A percentile compares a stretch with the other conserved stretches of the same genome.
Conservation (phyloP, 805 yeast genomes). For the Isabelozyma pseudorhagii region DNA sequence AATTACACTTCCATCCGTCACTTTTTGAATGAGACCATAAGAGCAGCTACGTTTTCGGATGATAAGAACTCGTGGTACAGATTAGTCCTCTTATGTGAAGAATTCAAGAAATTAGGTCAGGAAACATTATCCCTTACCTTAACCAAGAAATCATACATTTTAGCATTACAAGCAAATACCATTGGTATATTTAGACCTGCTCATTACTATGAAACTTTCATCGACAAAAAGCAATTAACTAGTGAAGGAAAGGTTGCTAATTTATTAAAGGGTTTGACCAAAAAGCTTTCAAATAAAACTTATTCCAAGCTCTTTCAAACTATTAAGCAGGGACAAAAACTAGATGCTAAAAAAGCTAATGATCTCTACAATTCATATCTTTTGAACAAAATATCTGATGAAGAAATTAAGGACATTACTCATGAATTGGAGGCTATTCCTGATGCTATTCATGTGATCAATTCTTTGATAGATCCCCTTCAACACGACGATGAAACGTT, state of each 20-base stretch:
- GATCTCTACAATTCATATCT: conserved; percentile 21
- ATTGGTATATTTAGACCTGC: conserved; percentile 28
- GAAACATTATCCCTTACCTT: conserved; percentile 56
- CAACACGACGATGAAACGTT: conserved; percentile 1
- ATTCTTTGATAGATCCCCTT: conserved; percentile 15
- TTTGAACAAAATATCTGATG: conserved; percentile 21
- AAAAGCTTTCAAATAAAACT: conserved; percentile 27
- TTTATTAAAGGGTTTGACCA: conserved; percentile 18
- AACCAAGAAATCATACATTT: conserved; percentile 8
- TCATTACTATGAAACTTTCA: conserved; percentile 27
- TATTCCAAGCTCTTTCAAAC: conserved; percentile 18
- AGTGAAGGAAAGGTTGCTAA: conserved; percentile 14
- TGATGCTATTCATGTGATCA: conserved; percentile 19
- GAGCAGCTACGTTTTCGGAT: conserved; percentile 16
- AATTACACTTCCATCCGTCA: conserved; percentile 17
- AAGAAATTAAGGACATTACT: conserved; percentile 17
- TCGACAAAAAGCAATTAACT: conserved; percentile 2
- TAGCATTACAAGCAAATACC: conserved; percentile 31
- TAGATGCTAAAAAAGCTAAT: conserved; percentile 14
- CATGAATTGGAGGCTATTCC: conserved; percentile 23
- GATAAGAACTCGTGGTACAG: conserved; percentile 54
- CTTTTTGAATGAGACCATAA: conserved; percentile 23
- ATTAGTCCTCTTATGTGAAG: conserved; percentile 69
- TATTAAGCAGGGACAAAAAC: conserved; percentile 7
- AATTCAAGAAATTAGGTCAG: conserved; percentile 55